Conservation (phyloP, 208 protist genomes). For the Phytomonas francai region DNA sequence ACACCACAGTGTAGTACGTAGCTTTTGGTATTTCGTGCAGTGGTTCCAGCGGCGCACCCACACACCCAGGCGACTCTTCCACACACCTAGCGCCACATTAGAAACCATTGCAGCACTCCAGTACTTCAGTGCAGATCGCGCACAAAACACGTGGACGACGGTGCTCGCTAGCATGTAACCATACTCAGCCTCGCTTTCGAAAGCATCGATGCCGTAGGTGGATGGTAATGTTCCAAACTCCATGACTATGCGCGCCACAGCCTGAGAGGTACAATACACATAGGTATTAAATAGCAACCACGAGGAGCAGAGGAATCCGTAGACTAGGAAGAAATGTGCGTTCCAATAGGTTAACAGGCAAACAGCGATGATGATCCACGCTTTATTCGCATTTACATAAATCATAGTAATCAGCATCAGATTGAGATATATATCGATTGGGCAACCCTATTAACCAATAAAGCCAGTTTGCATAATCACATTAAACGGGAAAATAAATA, state of each 20-base stretch:
- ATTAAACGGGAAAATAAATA: not conserved
- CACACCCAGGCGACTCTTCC: slow-evolving; percentile 16
- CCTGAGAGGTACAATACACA: not conserved
- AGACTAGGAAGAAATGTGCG: not conserved
- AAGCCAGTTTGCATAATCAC: not conserved
- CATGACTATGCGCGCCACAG: not conserved
- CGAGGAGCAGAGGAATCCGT: not conserved
- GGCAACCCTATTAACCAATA: not conserved
- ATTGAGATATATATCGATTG: not conserved
- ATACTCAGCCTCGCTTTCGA: not conserved
- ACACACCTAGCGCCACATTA: slow-evolving; percentile 21
- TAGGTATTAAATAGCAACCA: slow-evolving; percentile 1
- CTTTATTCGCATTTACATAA: not conserved
- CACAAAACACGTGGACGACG: not conserved
- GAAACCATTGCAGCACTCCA: slow-evolving; percentile 23
- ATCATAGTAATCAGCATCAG: not conserved
- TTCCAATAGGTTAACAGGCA: slow-evolving; percentile 1
- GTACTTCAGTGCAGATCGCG: slow-evolving; percentile 9
- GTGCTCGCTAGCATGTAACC: not conserved
- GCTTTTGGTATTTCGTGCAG: slow-evolving; percentile 15
- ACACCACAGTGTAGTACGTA: not conserved
- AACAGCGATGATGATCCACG: not conserved
- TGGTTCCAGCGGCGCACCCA: slow-evolving; percentile 25
- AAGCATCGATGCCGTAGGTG: not conserved
- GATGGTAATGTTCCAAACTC: not conserved